Evolutionary conservation across 1,139 yeast species (phyloP).

Genomic region (Starmera stellimalicola): DNA sequence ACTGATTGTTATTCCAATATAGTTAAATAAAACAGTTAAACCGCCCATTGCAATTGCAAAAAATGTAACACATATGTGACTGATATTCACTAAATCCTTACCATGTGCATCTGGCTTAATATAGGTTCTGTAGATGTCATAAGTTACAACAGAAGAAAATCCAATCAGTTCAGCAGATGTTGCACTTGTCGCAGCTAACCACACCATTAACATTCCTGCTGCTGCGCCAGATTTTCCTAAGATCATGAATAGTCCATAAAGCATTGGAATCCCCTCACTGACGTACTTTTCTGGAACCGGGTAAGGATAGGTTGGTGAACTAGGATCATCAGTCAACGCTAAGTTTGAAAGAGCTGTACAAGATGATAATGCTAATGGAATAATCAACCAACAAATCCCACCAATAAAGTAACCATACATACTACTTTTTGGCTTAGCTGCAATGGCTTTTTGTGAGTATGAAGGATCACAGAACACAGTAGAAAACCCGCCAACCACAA

Average conservation of each 20-base stretch:
- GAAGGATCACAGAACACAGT: constrained; percentile 36
- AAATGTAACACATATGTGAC: constrained; percentile 35
- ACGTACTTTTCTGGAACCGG: constrained; percentile 35
- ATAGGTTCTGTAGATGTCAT: constrained; percentile 44
- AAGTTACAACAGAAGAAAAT: constrained; percentile 44
- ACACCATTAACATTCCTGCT: constrained; percentile 39
- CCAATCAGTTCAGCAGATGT: constrained; percentile 50
- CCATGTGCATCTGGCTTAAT: constrained; percentile 43
- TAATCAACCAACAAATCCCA: constrained; percentile 26
- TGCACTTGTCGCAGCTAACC: constrained; percentile 49
- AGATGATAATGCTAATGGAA: constrained; percentile 23
- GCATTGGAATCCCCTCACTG: constrained; percentile 42
- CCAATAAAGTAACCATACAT: constrained; percentile 30
- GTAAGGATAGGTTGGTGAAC: constrained; percentile 44
- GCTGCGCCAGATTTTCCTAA: constrained; percentile 48
- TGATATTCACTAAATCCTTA: constrained; percentile 34
- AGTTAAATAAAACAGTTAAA: constrained; percentile 44
- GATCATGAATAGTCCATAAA: constrained; percentile 44
- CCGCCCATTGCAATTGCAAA: constrained; percentile 46
- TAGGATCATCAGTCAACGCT: constrained; percentile 35
- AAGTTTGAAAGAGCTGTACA: constrained; percentile 44
- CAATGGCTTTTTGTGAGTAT: constrained; percentile 35
- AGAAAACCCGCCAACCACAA: constrained; percentile 25
- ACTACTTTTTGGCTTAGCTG: constrained; percentile 27
- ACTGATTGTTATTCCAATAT: constrained; percentile 34